Evolutionary conservation across 2,329 filamentous ascomycete genomes (phyloP).

Genomic region (Paecilomyces formosus): DNA sequence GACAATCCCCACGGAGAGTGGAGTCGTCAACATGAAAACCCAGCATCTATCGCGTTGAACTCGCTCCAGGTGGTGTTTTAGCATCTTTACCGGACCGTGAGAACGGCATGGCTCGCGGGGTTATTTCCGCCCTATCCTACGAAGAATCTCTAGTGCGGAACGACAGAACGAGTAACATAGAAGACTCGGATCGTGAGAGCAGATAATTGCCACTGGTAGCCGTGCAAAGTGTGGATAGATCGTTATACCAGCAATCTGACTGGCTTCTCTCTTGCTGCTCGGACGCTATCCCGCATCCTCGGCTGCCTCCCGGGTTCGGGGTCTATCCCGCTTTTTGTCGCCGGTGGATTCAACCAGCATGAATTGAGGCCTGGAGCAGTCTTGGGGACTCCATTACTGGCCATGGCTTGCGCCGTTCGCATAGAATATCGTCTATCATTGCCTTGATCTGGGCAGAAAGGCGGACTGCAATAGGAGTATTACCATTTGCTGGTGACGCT

Average conservation of each 20-base stretch:
- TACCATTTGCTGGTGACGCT: no score
- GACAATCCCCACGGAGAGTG: background rate
- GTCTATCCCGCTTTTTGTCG: background rate
- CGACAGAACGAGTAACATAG: background rate
- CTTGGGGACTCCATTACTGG: background rate
- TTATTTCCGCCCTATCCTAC: background rate
- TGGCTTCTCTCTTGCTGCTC: background rate
- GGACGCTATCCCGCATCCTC: background rate
- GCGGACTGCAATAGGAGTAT: no score
- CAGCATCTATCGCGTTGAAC: background rate
- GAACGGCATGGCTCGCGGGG: background rate
- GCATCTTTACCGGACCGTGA: background rate
- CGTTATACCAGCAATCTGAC: background rate
- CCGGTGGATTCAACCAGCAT: background rate
- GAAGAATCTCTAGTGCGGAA: background rate
- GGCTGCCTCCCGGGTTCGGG: background rate
- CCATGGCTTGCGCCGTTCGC: no score
- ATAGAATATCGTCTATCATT: no score
- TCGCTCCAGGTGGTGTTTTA: background rate
- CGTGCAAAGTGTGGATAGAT: background rate
- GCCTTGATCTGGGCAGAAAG: no score
- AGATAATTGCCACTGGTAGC: background rate
- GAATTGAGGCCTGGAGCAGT: background rate
- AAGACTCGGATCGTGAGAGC: no score
- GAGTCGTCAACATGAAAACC: background rate